Evolutionary conservation across 2,329 filamentous ascomycete species (phyloP), one percentile per base, ranked within the genome.

Genomic region (Orbilia ellipsospora): DNA sequence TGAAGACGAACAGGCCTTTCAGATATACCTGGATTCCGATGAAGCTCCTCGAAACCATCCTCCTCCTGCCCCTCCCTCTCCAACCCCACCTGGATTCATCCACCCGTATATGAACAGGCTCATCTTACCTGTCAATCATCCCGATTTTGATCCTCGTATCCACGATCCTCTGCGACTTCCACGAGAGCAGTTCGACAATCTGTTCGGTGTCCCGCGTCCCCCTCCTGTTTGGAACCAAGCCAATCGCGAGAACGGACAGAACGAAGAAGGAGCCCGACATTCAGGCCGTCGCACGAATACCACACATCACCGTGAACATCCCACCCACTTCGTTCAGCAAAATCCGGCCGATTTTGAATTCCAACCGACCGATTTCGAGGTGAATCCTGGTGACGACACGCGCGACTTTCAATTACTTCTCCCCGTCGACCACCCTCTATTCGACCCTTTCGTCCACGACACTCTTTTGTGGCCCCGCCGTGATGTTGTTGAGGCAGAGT

Each of bases 401-500:
- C 56, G 28, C 15, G 12, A 68, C n/a, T 68, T 63, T 44, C 57
- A 40, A 0, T 26, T 63, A 18, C 44, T 74, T 5, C 31, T 74
- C 0, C 56, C 70, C 0, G 31, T 67, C n/a, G 44, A 74, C 5
- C 70, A 67, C 10, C 70, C 63, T n/a, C 31, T 54, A 15, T 74
- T 68, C 44, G 45, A 68, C n/a, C 63, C 70, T 0, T 74, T 74
- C 44, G 59, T 63, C 15, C 70, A 68, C 63, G 70, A 68, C 40
- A 67, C 63, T 2, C 42, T 62, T 12, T 52, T 68, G n/a, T 74
- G 70, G 70, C 63, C 70, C 7, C 59, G 70, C 23, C 63, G 42
- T 44, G 70, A 74, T 42, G 70, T 74, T 40, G 50, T 74, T 63
- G 70, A 68, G 55, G 28, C 48, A 57, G 60, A 67, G 63, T 28